These are phyloP conservation scores for Globisporangium cederbergense DNA, from an alignment of 352 stramenopile genomes.

Conservation along the genomic window DNA sequence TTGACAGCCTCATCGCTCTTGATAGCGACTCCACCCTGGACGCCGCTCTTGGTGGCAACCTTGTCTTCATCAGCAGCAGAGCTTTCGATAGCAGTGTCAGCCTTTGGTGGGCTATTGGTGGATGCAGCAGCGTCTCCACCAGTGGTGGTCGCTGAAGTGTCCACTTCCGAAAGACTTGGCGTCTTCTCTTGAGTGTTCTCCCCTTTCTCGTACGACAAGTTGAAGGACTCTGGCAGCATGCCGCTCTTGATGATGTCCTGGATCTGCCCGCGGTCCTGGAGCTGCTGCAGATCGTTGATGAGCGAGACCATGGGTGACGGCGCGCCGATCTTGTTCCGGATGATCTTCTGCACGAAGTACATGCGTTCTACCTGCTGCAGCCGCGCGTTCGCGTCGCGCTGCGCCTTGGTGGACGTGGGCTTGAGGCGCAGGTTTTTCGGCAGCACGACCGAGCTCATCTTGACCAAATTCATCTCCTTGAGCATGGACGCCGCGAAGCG, in stretches of 20 bases:
- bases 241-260: slow-evolving; percentile 33
- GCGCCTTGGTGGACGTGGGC: slow-evolving; percentile 20
- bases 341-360: slow-evolving; percentile 41
- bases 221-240: slow-evolving; percentile 23
- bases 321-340: slow-evolving; percentile 16
- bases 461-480: slow-evolving; percentile 32
- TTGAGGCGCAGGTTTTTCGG: slow-evolving; percentile 15
- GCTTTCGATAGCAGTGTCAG: background rate
- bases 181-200: background rate
- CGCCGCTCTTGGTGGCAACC: background rate
- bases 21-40: background rate
- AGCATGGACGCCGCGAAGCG: slow-evolving; percentile 41
- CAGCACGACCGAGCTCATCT: slow-evolving; percentile 26
- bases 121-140: background rate
- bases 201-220: background rate
- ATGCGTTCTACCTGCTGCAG: slow-evolving; percentile 76
- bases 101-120: background rate
- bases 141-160: background rate
- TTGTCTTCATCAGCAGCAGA: background rate
- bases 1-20: background rate
- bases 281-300: slow-evolving; percentile 40
- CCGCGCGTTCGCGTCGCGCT: slow-evolving; percentile 41
- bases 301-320: slow-evolving; percentile 26
- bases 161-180: background rate
- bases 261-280: slow-evolving; percentile 28